Evolutionary conservation across 108 stramenopile species (phyloP).

Genomic region (Skeletonema grethae): DNA sequence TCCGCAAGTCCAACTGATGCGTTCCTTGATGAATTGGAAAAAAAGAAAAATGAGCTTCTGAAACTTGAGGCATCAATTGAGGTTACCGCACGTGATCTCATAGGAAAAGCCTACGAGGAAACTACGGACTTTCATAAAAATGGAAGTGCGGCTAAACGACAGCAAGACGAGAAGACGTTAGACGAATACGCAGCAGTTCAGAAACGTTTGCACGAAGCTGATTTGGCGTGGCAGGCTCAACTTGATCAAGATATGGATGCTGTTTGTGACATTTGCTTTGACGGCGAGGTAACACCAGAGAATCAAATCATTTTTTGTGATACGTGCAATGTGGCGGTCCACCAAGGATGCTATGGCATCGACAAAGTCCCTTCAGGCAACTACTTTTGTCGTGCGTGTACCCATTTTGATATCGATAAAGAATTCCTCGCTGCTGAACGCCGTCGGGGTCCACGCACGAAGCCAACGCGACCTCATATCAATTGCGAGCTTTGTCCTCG

Average conservation of each 20-base stretch:
- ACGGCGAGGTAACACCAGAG: conserved; percentile 87
- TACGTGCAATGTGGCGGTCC: conserved; percentile 86
- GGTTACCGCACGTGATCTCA: conserved; percentile 47
- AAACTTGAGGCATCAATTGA: conserved; percentile 60
- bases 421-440: conserved; percentile 47
- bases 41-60: conserved; percentile 52
- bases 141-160: conserved; percentile 26
- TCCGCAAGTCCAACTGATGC: conserved; percentile 19
- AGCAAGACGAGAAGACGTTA: conserved; percentile 37
- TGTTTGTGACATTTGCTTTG: conserved; percentile 83
- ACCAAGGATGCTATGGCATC: conserved; percentile 89
- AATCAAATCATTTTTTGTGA: conserved; percentile 94
- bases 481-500: conserved; percentile 84
- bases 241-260: conserved; percentile 90
- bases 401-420: conserved; percentile 68
- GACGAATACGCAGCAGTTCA: conserved; percentile 46
- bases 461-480: conserved; percentile 55
- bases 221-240: conserved; percentile 68
- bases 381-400: conserved; percentile 87
- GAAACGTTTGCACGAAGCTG: conserved; percentile 58
- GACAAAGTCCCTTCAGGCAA: conserved; percentile 86
- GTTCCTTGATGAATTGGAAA: conserved; percentile 49
- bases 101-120: conserved; percentile 54
- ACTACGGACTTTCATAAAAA: conserved; percentile 51
- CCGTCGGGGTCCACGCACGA: conserved; percentile 35